Conservation (phyloP, 768 basidiomycete genomes). For the Artomyces pyxidatus region DNA sequence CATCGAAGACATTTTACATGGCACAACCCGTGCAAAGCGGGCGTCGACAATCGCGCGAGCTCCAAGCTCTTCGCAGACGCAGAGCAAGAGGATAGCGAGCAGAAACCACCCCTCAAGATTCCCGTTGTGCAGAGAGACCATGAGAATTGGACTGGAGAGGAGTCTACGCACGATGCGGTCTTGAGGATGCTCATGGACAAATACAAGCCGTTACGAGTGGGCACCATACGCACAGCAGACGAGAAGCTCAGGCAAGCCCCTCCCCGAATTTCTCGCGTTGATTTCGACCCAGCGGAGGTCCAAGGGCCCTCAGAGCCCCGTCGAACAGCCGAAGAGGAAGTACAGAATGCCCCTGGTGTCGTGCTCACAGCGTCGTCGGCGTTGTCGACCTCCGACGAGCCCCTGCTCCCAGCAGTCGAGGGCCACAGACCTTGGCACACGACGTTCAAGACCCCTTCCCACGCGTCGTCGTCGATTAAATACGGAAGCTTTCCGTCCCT, state of each 20-base stretch:
- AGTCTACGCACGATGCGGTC: conserved; percentile 59
- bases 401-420: conserved; percentile 45
- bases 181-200: conserved; percentile 83
- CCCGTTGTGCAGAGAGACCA: conserved; percentile 36
- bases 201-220: conserved; percentile 71
- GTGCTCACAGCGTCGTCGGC: no score
- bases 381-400: conserved; percentile 26
- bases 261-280: conserved; percentile 29
- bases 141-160: conserved; percentile 75
- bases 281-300: conserved; percentile 13
- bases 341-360: no score
- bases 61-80: conserved; percentile 65
- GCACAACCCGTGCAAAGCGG: no score
- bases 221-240: conserved; percentile 51
- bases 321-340: background rate
- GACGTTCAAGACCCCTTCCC: conserved; percentile 52
- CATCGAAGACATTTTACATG: no score
- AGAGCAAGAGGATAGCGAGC: conserved; percentile 40
- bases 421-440: conserved; percentile 67
- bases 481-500: conserved; percentile 37
- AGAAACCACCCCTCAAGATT: conserved; percentile 12
- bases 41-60: conserved; percentile 32
- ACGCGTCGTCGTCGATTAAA: conserved; percentile 44
- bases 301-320: background rate
- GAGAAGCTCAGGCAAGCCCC: conserved; percentile 50